These are phyloP conservation scores for Penicillium silybi DNA, from an alignment of 495 filamentous ascomycete genomes.

Conservation along the genomic window DNA sequence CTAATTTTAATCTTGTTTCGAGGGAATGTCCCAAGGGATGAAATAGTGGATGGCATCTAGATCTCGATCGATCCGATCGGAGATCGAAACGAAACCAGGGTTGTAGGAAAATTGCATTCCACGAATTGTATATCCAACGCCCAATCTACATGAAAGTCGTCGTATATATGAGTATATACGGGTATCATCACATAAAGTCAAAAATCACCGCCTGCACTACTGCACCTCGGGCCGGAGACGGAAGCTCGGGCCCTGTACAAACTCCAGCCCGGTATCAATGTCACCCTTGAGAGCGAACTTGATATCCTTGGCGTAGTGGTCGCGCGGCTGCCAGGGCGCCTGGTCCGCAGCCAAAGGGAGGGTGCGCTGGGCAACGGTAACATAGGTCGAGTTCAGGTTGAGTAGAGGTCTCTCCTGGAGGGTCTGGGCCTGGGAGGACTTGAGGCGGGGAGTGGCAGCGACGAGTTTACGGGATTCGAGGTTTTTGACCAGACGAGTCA, in stretches of 20 bases:
- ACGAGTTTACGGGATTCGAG: slow-evolving; percentile 36
- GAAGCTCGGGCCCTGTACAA: slow-evolving; percentile 23
- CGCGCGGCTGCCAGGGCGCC: slow-evolving; percentile 53
- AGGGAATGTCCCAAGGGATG: not conserved
- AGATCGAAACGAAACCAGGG: not conserved
- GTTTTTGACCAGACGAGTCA: slow-evolving; percentile 42
- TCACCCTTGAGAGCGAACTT: slow-evolving; percentile 47
- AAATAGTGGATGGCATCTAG: not conserved
- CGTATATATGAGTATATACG: not conserved
- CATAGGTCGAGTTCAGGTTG: slow-evolving; percentile 49
- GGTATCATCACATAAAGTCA: slow-evolving; percentile 1
- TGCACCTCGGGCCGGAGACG: slow-evolving; percentile 19
- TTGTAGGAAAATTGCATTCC: not conserved
- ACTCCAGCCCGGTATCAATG: slow-evolving; percentile 36
- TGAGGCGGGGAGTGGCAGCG: slow-evolving; percentile 38
- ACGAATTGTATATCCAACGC: not conserved
- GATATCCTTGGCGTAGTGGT: slow-evolving; percentile 51
- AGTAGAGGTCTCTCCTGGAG: slow-evolving; percentile 36
- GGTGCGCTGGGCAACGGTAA: slow-evolving; percentile 32
- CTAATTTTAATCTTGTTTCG: not conserved
- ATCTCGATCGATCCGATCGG: not conserved
- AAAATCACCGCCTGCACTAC: not conserved
- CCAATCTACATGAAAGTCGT: not conserved
- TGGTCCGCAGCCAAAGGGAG: slow-evolving; percentile 44
- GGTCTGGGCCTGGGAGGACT: slow-evolving; percentile 24